Evolutionary conservation across 371 early-diverging fungal species (phyloP).

Genomic region (Batkoa obscura): DNA sequence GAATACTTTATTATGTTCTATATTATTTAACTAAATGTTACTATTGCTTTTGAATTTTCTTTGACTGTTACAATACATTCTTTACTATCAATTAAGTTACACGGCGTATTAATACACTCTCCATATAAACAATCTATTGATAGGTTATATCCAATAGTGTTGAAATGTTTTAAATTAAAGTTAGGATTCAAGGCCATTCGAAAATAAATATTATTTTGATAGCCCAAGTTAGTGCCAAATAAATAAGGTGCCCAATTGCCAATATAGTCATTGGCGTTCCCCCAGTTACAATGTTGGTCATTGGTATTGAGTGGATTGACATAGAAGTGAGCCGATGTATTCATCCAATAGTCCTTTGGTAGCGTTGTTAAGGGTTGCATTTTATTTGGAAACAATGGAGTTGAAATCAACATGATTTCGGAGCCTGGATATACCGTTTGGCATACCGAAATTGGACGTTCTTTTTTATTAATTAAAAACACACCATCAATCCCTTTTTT

Average conservation of each 20-base stretch:
- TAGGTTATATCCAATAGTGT: no score
- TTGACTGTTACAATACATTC: no score
- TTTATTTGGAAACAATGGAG: conserved; percentile 13
- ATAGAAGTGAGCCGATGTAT: conserved; percentile 19
- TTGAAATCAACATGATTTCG: conserved; percentile 22
- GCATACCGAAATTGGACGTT: conserved; percentile 16
- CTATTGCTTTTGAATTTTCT: no score
- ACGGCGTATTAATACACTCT: no score
- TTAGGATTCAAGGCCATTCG: conserved; percentile 17
- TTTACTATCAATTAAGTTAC: no score
- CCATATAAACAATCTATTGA: no score
- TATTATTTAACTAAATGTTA: no score
- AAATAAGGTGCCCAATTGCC: conserved; percentile 22
- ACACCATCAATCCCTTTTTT: conserved; percentile 12
- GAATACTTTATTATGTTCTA: no score
- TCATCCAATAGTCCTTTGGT: conserved; percentile 18
- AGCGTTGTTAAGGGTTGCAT: conserved; percentile 11
- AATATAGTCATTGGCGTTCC: conserved; percentile 11
- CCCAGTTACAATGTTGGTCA: conserved; percentile 17
- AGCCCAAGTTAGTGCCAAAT: conserved; percentile 17
- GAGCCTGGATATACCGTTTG: conserved; percentile 23
- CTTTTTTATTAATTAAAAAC: conserved; percentile 12
- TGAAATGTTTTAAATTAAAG: no score
- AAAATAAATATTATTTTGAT: conserved; percentile 19
- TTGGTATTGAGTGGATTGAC: conserved; percentile 16